Conservation (phyloP, 176 grass and related monocot species). For the Phoenix dactylifera region DNA sequence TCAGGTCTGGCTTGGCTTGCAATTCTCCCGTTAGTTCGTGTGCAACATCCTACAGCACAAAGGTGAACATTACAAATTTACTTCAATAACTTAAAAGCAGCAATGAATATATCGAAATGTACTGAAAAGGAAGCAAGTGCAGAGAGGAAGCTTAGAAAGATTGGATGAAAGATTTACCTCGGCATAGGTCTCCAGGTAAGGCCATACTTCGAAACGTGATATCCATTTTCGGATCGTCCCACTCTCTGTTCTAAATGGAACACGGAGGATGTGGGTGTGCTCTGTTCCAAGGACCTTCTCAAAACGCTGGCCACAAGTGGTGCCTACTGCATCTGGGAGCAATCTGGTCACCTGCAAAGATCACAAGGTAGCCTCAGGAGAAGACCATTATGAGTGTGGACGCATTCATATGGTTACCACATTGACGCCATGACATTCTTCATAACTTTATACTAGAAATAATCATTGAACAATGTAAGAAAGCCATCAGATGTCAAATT, state of each 20-base stretch:
- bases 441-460: no score
- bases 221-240: conserved; percentile 99
- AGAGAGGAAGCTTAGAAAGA: no score
- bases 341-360: conserved; percentile 72
- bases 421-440: no score
- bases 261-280: conserved; percentile 93
- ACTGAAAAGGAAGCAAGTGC: no score
- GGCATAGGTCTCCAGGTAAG: conserved; percentile 89
- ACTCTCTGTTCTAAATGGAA: conserved; percentile 87
- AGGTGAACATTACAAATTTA: neutral
- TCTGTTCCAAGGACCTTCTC: conserved; percentile 97
- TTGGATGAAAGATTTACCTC: conserved; percentile 46
- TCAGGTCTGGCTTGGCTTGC: conserved; percentile 81
- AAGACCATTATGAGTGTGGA: no score
- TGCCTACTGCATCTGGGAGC: conserved; percentile 88
- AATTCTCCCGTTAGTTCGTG: conserved; percentile 89
- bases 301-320: conserved; percentile 84
- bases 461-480: no score
- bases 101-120: no score
- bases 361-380: conserved; percentile 4
- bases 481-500: no score
- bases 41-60: conserved; percentile 69
- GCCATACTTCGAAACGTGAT: conserved; percentile 99
- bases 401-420: no score
- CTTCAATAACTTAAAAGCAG: no score